Evolutionary conservation across 257 asterid species (phyloP), one percentile per base, ranked within the genome.

Genomic region (Solanum etuberosum): DNA sequence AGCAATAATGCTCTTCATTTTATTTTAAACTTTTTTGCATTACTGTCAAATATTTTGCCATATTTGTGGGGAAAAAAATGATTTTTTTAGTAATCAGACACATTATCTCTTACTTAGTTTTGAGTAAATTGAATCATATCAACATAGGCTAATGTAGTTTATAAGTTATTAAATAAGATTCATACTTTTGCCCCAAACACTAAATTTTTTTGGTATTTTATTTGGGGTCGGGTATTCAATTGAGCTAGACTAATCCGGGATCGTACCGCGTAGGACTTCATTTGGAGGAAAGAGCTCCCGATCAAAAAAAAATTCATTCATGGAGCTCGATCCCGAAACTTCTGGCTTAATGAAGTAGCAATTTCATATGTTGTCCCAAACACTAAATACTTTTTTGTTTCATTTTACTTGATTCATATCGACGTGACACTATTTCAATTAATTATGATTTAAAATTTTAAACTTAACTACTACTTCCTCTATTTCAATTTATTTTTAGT

Each of bases 161-260:
- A 57, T 57, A 54, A 54, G 63, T 54, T 20, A 54, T 3, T 54
- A 18, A 18, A 18, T 2, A 54, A 54, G 25, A 54, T 54, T 54
- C n/a, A 20, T 54, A 54, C 1, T 54, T 54, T 54, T 9, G 2
- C 6, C 65, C n/a, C 11, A 20, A 54, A 54, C 2, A 20, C 25
- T 54, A 7, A 20, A 7, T 54, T 18, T 7, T 54, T 40, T 54
- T 51, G 3, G 34, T 32, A 2, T 18, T 6, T 54, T 1, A 54
- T 18, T 54, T 54, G 1, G 2, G 20, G 4, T 7, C 3, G 1
- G 5, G 0, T 54, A 3, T 20, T 20, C 1, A 1, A 1, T 54
- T 1, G n/a, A 54, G 2, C 11, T 54, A 11, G 25, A 54, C 4
- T 54, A 54, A 54, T 54, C 20, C 6, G 2, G 0, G 6, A 7